A percentile compares a stretch with the other conserved stretches of the same genome.
Conservation (phyloP, 106 monocot species). For the Amphibolis antarctica region DNA sequence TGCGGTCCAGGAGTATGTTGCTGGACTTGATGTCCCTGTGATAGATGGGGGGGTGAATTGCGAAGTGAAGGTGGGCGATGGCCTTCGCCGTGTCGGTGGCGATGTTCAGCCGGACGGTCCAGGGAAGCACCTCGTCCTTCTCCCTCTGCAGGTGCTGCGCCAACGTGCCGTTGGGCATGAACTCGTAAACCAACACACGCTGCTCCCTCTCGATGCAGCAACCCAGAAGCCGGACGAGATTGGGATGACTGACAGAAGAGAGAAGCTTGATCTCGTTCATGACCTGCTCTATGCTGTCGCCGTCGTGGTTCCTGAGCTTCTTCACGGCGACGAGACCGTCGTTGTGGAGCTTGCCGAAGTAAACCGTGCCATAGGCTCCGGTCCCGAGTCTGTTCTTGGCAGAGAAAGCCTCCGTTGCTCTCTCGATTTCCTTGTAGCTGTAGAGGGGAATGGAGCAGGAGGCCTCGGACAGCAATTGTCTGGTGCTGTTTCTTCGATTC, state of each 20-base stretch:
- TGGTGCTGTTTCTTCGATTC: conserved; percentile 12
- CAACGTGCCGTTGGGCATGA: conserved; percentile 63
- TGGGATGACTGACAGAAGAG: conserved; percentile 54
- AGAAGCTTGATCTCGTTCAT: conserved; percentile 75
- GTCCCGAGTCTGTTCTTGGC: conserved; percentile 44
- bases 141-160: conserved; percentile 61
- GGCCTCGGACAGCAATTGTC: conserved; percentile 41
- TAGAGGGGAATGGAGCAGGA: conserved; percentile 46
- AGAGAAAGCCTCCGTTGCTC: conserved; percentile 47
- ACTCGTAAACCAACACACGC: conserved; percentile 57
- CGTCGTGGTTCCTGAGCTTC: conserved; percentile 32
- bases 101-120: conserved; percentile 55
- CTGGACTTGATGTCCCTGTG: conserved; percentile 72
- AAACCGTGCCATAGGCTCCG: conserved; percentile 64
- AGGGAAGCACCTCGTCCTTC: conserved; percentile 36
- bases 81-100: conserved; percentile 58
- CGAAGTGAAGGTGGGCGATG: conserved; percentile 52
- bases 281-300: conserved; percentile 41
- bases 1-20: conserved; percentile 63
- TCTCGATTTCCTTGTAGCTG: conserved; percentile 45
- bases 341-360: conserved; percentile 38
- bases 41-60: conserved; percentile 52
- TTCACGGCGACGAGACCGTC: conserved; percentile 42
- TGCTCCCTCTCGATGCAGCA: conserved; percentile 61
- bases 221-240: conserved; percentile 50